phyloP scores from a whole-genome alignment of 352 stramenopile genomes.

The Globisporangium takayamanum region DNA sequence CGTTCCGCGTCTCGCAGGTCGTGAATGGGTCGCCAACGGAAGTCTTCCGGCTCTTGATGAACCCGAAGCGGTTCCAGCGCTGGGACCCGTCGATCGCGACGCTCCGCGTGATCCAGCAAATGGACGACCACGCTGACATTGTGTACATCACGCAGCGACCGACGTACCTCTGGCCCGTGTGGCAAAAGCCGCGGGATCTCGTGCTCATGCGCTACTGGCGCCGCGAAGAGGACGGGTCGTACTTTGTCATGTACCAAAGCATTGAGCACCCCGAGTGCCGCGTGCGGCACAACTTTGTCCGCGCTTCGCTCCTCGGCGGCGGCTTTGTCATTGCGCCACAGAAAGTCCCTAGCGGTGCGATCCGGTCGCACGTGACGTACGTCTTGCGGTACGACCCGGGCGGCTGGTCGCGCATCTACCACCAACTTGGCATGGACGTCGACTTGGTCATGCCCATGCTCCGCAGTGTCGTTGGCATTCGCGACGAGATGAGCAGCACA shows the following conservation, averaged over 20 bases:
- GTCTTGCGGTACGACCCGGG: slow-evolving; percentile 76
- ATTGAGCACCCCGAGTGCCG: slow-evolving; percentile 81
- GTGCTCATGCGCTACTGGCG: slow-evolving; percentile 88
- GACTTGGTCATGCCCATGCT: slow-evolving; percentile 84
- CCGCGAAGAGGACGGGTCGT: slow-evolving; percentile 83
- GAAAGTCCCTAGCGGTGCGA: slow-evolving; percentile 66
- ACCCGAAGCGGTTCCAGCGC: slow-evolving; percentile 72
- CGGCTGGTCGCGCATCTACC: slow-evolving; percentile 79
- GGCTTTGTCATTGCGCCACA: slow-evolving; percentile 84
- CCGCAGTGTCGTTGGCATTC: slow-evolving; percentile 76
- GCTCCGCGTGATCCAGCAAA: slow-evolving; percentile 76
- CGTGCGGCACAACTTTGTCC: slow-evolving; percentile 84
- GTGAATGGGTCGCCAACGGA: slow-evolving; percentile 80
- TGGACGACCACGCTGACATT: slow-evolving; percentile 87
- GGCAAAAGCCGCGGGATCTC: slow-evolving; percentile 80
- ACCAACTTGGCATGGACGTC: slow-evolving; percentile 87
- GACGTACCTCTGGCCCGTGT: slow-evolving; percentile 81
- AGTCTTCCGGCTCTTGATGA: slow-evolving; percentile 83
- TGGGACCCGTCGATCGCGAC: slow-evolving; percentile 78
- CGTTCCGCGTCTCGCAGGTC: slow-evolving; percentile 77
- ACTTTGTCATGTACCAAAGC: slow-evolving; percentile 90
- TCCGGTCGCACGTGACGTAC: slow-evolving; percentile 79
- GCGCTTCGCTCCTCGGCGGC: slow-evolving; percentile 66
- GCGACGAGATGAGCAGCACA: slow-evolving; percentile 74
- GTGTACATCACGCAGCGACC: slow-evolving; percentile 83